Evolutionary conservation across 768 basidiomycete genomes (phyloP).

Genomic region (Boletus patriciae): DNA sequence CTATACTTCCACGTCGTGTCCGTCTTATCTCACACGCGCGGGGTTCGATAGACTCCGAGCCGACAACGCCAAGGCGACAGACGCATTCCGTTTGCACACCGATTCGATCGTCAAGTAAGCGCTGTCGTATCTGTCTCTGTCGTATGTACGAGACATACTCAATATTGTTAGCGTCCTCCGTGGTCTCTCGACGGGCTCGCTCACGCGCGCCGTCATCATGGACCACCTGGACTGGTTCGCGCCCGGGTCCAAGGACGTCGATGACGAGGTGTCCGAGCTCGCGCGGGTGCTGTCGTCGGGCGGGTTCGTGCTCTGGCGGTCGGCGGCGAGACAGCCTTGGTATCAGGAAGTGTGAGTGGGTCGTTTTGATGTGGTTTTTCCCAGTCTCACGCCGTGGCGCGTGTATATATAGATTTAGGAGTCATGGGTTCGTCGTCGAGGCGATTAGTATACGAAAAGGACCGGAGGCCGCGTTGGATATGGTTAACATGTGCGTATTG

Average conservation of each 20-base stretch:
- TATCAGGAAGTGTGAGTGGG: conserved; percentile 48
- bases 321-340: too few species aligned
- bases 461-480: conserved; percentile 51
- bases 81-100: conserved; percentile 67
- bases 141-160: too few species aligned
- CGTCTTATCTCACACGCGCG: too few species aligned
- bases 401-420: conserved; percentile 43
- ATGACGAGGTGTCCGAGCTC: conserved; percentile 56
- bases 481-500: conserved; percentile 70
- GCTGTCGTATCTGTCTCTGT: too few species aligned
- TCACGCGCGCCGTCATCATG: conserved; percentile 73
- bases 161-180: too few species aligned
- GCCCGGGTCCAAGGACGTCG: conserved; percentile 46
- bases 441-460: conserved; percentile 55
- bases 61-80: too few species aligned
- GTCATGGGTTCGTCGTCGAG: conserved; percentile 52
- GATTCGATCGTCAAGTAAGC: conserved; percentile 67
- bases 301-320: conserved; percentile 67
- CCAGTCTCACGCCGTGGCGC: neutral
- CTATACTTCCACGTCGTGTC: too few species aligned
- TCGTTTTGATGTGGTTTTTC: neutral
- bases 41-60: too few species aligned
- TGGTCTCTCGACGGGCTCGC: too few species aligned
- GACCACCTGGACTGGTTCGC: conserved; percentile 66
- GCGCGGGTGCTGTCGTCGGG: conserved; percentile 53